Evolutionary conservation across 2,329 filamentous ascomycete species (phyloP).

Genomic region (Dactylellina cionopaga): DNA sequence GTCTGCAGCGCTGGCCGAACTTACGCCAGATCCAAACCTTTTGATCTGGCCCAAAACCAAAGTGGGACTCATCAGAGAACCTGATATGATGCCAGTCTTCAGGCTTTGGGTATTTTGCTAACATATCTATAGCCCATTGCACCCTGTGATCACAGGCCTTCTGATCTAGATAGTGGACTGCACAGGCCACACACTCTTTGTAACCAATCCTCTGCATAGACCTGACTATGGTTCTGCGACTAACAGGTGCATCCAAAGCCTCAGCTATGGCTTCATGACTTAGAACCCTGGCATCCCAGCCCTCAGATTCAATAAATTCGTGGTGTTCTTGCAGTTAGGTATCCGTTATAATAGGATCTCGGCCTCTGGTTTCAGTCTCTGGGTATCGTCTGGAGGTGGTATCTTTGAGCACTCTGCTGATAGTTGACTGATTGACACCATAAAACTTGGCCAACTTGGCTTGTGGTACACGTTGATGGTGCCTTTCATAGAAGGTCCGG

Average conservation of each 20-base stretch:
- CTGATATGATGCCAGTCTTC: neutral
- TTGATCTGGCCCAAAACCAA: neutral
- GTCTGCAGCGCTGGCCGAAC: neutral
- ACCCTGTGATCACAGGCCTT: neutral
- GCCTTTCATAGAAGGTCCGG: too few species aligned
- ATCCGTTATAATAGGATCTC: neutral
- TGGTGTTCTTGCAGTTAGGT: neutral
- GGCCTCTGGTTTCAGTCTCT: neutral
- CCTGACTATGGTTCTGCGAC: neutral
- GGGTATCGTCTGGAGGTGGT: too few species aligned
- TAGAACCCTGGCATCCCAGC: neutral
- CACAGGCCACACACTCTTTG: neutral
- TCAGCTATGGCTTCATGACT: neutral
- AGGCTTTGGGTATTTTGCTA: neutral
- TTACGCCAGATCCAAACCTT: neutral
- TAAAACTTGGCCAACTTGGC: too few species aligned
- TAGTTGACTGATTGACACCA: too few species aligned
- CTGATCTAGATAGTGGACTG: neutral
- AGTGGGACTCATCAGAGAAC: neutral
- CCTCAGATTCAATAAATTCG: neutral
- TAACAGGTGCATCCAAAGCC: neutral
- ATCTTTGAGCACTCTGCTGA: too few species aligned
- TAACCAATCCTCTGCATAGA: neutral
- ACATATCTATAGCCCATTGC: too few species aligned
- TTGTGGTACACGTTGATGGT: too few species aligned